A percentile compares a stretch with the other conserved stretches of the same genome.
Evolutionary conservation across 257 asterid genomes (phyloP).

Genomic region (Lycium ferocissimum): DNA sequence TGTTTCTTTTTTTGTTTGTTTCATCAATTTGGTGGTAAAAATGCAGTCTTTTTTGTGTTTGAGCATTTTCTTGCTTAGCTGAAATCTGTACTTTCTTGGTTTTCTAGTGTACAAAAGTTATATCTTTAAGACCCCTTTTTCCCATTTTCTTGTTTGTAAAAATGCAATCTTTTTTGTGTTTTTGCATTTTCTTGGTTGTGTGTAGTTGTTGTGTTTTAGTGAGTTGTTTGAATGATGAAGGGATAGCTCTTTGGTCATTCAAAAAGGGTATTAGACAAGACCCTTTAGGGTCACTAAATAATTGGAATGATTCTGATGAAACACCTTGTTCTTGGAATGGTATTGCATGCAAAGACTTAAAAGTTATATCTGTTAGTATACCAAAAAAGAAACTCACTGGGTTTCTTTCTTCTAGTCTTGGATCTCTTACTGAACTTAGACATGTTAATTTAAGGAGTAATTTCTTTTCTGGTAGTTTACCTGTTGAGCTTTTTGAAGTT

Average conservation of each 20-base stretch:
- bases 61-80: too few relatives aligned
- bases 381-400: constrained; percentile 79
- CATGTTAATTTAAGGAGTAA: constrained; percentile 80
- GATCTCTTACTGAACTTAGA: constrained; percentile 75
- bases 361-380: constrained; percentile 67
- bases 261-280: constrained; percentile 63
- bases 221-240: constrained; percentile 73
- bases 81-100: constrained; percentile 31
- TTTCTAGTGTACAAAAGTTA: constrained; percentile 45
- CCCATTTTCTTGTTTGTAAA: not conserved
- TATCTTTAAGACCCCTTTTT: constrained; percentile 36
- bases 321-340: constrained; percentile 97
- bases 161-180: constrained; percentile 47
- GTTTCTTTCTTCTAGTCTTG: constrained; percentile 68
- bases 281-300: constrained; percentile 70
- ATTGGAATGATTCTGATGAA: constrained; percentile 77
- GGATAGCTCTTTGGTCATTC: constrained; percentile 68
- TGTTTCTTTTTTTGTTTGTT: too few relatives aligned
- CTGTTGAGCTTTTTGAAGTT: constrained; percentile 58
- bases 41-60: not conserved
- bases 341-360: constrained; percentile 70
- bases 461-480: constrained; percentile 60
- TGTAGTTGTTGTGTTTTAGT: constrained; percentile 45
- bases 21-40: not conserved
- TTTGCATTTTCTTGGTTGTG: constrained; percentile 43